Evolutionary conservation across 2,329 filamentous ascomycete species (phyloP), one percentile per base, ranked within the genome.

Genomic region (Fusarium sp.): DNA sequence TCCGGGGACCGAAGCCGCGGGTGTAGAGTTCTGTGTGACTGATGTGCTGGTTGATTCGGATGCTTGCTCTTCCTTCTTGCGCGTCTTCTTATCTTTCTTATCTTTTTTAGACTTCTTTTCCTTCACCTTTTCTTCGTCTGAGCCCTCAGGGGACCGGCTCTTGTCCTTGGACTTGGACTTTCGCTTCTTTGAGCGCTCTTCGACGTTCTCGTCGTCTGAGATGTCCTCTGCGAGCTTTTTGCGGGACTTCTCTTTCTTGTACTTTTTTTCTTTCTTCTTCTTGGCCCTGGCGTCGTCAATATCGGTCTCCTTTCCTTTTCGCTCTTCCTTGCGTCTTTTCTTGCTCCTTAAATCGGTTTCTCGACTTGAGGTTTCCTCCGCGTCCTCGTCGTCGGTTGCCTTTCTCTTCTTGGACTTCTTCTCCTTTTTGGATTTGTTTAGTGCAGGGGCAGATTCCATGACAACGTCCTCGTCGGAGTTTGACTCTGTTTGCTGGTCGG

Each of bases 331-430:
- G 57, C 76, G 78, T 63, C 77, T 75, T 69, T 78, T 82, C 75
- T 81, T 84, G 71, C 82, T 81, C 67, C 80, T 80, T 54, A 69
- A 77, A 25, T 76, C 76, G 39, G 72, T 66, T 77, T 82, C 66
- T 77, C 76, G 39, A 72, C 73, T 70, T 76, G 78, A 55, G 16
- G 78, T 76, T 19, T 78, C 78, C 33, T 73, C 58, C 23, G 81
- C 79, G 3, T 81, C 78, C 5, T 81, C 76, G 35, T 85, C 83
- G 12, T 84, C 82, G 10, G 27, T 66, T 27, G 82, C 80, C 73
- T 86, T 88, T 69, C 84, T 81, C 76, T 87, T 88, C 78, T 87
- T 86, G 12, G 83, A 82, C 74, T 84, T 86, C 74, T 86, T 84
- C 58, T 84, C 80, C 69, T 83, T 82, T 72, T 82, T 83, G 14